phyloP scores from a whole-genome alignment of 352 stramenopile species.

The Globisporangium cylindrosporum region DNA sequence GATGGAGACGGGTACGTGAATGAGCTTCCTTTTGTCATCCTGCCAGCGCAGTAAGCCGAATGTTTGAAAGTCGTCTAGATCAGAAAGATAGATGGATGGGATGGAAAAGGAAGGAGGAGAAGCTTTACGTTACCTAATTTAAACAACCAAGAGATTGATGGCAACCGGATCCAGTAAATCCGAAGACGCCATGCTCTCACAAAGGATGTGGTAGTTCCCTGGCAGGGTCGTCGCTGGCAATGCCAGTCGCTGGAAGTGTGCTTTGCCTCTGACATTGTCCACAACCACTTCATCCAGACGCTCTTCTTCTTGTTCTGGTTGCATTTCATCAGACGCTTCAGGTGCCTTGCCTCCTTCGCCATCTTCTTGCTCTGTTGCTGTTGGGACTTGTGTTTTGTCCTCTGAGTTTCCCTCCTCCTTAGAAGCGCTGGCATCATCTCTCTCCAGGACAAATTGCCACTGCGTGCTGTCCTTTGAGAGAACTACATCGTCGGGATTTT shows the following conservation, averaged over 20 bases:
- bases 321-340: not conserved
- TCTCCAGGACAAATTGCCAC: conserved; percentile 26
- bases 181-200: conserved; percentile 30
- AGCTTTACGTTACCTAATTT: not conserved
- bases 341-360: not conserved
- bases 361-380: not conserved
- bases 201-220: conserved; percentile 43
- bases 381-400: not conserved
- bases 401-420: not conserved
- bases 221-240: conserved; percentile 27
- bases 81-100: conserved; percentile 8
- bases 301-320: conserved; percentile 11
- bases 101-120: not conserved
- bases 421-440: not conserved
- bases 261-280: conserved; percentile 23
- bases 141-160: conserved; percentile 19
- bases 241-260: conserved; percentile 25
- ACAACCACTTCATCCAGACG: conserved; percentile 21
- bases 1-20: conserved; percentile 36
- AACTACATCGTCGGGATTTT: not conserved
- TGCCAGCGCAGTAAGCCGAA: conserved; percentile 16
- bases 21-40: conserved; percentile 46
- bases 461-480: conserved; percentile 5
- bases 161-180: conserved; percentile 19
- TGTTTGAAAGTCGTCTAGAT: not conserved